Conservation (phyloP, 306 rosid genomes). For the Cajanus cajan region DNA sequence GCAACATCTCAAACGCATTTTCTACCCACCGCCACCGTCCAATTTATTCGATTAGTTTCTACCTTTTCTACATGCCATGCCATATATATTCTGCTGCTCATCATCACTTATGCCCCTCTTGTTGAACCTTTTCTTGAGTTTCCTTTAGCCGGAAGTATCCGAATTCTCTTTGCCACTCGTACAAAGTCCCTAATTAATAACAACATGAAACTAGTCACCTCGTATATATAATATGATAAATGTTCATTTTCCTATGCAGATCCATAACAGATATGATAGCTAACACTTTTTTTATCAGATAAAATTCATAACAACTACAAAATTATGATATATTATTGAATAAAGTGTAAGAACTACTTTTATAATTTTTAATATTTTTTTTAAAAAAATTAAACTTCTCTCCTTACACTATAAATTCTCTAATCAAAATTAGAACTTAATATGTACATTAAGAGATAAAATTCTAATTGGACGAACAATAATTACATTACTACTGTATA, state of each 20-base stretch:
- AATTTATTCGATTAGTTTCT: neutral
- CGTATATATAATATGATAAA: neutral
- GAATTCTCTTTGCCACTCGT: conserved; percentile 84
- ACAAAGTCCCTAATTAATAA: conserved; percentile 67
- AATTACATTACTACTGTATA: too few species aligned
- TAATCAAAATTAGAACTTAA: too few species aligned
- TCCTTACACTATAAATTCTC: too few species aligned
- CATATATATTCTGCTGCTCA: conserved; percentile 5
- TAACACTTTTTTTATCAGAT: too few species aligned
- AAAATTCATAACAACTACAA: too few species aligned
- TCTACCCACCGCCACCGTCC: neutral
- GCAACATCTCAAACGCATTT: neutral
- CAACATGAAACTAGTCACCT: neutral
- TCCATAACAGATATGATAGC: neutral
- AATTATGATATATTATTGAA: too few species aligned
- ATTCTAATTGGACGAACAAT: too few species aligned
- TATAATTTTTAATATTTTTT: too few species aligned
- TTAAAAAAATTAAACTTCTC: too few species aligned
- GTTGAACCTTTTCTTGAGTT: conserved; percentile 54
- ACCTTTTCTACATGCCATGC: neutral
- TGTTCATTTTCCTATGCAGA: neutral
- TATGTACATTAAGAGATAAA: too few species aligned
- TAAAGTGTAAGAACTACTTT: too few species aligned
- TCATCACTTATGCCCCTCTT: conserved; percentile 26
- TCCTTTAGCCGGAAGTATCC: conserved; percentile 66